These are phyloP conservation scores for Neocallimastix lanati DNA, from an alignment of 192 early-diverging fungal genomes.

Conservation along the genomic window DNA sequence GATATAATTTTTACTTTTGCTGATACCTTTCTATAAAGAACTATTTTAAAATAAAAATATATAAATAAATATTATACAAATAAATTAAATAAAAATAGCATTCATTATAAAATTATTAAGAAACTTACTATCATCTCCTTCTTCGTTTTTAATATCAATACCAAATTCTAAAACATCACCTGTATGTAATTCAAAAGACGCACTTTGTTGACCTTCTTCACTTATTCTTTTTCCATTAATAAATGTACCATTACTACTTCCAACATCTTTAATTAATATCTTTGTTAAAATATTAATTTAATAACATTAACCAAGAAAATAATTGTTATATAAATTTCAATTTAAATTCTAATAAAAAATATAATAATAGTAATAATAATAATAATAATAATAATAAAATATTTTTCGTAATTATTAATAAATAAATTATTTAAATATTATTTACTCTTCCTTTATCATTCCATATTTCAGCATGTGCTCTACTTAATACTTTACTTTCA, in stretches of 20 bases:
- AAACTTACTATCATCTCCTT: conserved; percentile 28
- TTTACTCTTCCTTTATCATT: conserved; percentile 35
- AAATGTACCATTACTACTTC: conserved; percentile 69
- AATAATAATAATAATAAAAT: too few relatives aligned
- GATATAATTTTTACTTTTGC: not conserved
- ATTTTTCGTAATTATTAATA: too few relatives aligned
- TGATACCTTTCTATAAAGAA: not conserved
- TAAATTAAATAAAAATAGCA: too few relatives aligned
- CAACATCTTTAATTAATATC: conserved; percentile 53
- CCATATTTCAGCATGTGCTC: conserved; percentile 60
- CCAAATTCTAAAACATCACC: conserved; percentile 58
- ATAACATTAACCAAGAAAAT: too few relatives aligned
- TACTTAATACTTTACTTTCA: conserved; percentile 63
- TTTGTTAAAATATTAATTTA: conserved; percentile 9
- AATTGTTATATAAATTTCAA: too few relatives aligned
- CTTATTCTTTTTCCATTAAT: conserved; percentile 49
- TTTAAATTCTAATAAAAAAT: too few relatives aligned
- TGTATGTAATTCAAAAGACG: conserved; percentile 29
- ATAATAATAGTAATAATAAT: not conserved
- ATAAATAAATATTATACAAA: too few relatives aligned
- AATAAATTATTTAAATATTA: not conserved
- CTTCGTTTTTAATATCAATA: conserved; percentile 58
- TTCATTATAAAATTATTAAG: not conserved
- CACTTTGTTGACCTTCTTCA: conserved; percentile 40
- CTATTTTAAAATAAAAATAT: too few relatives aligned